Evolutionary conservation across 1,284 basidiomycete genomes (phyloP).

Genomic region (Ceratobasidium sp.): DNA sequence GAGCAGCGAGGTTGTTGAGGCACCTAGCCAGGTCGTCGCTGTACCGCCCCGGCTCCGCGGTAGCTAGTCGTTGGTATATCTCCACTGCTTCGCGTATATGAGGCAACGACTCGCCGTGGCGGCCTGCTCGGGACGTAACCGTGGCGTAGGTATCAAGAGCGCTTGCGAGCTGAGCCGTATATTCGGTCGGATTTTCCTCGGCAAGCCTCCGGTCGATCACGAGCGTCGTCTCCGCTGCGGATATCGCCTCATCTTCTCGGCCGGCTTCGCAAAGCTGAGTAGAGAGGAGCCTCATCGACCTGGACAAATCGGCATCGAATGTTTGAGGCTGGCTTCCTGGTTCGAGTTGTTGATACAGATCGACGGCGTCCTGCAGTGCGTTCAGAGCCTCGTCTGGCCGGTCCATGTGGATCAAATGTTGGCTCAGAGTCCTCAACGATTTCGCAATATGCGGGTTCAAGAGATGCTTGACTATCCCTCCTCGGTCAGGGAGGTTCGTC

Average conservation of each 20-base stretch:
- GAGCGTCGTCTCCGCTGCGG: background rate
- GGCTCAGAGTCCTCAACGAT: background rate
- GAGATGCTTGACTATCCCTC: background rate
- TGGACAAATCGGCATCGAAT: background rate
- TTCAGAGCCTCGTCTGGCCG: background rate
- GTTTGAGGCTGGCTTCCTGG: background rate
- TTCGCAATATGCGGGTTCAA: background rate
- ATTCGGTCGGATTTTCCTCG: background rate
- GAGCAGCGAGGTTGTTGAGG: slow-evolving; percentile 9
- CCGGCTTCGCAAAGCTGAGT: background rate
- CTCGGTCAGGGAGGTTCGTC: background rate
- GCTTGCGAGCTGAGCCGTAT: background rate
- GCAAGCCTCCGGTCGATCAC: background rate
- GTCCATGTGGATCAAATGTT: slow-evolving; percentile 9
- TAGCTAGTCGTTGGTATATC: background rate
- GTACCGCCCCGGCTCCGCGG: background rate
- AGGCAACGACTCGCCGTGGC: background rate
- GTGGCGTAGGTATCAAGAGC: background rate
- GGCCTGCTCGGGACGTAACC: background rate
- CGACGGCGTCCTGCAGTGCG: background rate
- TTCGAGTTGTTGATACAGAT: background rate
- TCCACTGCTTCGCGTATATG: background rate
- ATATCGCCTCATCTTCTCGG: slow-evolving; percentile 1
- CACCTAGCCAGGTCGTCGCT: background rate
- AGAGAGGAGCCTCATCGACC: background rate